phyloP scores from a whole-genome alignment of 208 protist species.

The Endotrypanum monterogeii region DNA sequence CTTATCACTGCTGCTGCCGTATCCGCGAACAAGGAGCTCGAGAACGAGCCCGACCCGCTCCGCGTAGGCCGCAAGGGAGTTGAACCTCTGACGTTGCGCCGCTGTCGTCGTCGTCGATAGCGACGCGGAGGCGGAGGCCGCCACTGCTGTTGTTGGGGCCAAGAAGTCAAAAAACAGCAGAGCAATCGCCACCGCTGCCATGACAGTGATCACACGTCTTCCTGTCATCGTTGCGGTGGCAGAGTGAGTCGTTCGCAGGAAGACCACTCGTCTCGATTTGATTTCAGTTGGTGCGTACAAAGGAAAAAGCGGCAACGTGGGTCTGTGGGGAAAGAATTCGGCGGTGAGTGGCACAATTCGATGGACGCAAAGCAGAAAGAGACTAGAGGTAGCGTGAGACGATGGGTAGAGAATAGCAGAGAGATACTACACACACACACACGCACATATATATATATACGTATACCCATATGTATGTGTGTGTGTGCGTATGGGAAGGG shows the following conservation, averaged over 20 bases:
- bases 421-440: not conserved
- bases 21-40: constrained; percentile 9
- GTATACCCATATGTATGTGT: too few relatives aligned
- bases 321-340: not conserved
- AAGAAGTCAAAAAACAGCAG: not conserved
- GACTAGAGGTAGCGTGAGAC: not conserved
- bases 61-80: constrained; percentile 21
- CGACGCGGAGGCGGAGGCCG: not conserved
- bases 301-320: not conserved
- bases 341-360: not conserved
- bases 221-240: not conserved
- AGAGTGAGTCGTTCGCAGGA: not conserved
- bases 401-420: not conserved
- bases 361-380: not conserved
- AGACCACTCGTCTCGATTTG: not conserved
- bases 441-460: not conserved
- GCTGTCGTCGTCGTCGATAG: not conserved
- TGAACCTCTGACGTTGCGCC: constrained; percentile 15
- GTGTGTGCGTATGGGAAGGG: too few relatives aligned
- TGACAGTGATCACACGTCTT: not conserved
- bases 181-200: not conserved
- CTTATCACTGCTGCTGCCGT: not conserved
- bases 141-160: not conserved
- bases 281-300: not conserved
- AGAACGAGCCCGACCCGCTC: constrained; percentile 29